Base-by-base conservation (phyloP, 2,329 filamentous ascomycete genomes). In the Truncatella angustata region DNA sequence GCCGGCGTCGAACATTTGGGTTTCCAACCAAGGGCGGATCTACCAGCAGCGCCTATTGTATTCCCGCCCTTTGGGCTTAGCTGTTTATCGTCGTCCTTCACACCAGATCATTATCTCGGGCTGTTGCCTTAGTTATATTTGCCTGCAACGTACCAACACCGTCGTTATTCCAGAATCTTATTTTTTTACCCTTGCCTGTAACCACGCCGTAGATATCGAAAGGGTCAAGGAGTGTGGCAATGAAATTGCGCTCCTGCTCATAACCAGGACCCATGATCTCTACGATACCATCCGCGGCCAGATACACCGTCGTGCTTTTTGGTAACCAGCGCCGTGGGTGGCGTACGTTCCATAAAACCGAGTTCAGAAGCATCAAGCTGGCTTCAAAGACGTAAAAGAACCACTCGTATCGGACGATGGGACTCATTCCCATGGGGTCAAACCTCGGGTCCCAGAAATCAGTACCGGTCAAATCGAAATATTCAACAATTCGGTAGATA, bases 301-400 rank as follows among this genome's bases (percentile, higher is more conserved):
- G 70, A 58, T 81, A 82, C 4, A 78, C 70, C 53, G 73, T 77
- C 42, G 73, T 73, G 53, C 56, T 73, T 53, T 66, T 59, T 0
- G 81, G 81, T 16, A 84, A 63, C 58, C 70, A 81, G 26, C 69
- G 68, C 32, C 79, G 70, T 20, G 80, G 80, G 55, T 83, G 77
- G 4, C 74, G 66, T 3, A 71, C 35, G 53, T 82, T 84, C 63
- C 79, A 71, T 57, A 84, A 60, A 28, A 70, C 63, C 9, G 70
- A 69, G 57, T 84, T 84, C 40, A 59, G 36, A 1, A 82, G 58
- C 81, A 84, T 84, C 11, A 81, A 62, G 0, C 61, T 56, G 1
- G 72, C 76, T 66, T 85, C 81, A 53, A 84, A 84, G 18, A 83
- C 70, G 58, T 78, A 82, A 55, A 84, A 84, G 64, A 75, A 84